Conservation (phyloP, 352 stramenopile genomes). For the Phytophthora crassamura region DNA sequence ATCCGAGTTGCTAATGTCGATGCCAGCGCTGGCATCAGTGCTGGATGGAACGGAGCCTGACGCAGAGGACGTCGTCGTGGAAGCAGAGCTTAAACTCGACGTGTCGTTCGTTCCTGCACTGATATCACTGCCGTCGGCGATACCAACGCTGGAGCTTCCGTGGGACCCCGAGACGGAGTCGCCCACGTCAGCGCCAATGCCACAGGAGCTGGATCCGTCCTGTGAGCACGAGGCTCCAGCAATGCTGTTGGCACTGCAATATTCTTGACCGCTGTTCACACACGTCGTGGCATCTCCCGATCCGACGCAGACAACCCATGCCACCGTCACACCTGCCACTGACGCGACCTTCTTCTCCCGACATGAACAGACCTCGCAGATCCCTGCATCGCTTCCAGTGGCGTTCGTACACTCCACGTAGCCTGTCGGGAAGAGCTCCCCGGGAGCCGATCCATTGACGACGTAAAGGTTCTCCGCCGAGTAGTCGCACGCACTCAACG, state of each 20-base stretch:
- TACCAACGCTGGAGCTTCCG: slow-evolving; percentile 1
- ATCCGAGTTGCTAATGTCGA: background rate
- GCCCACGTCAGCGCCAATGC: slow-evolving; percentile 4
- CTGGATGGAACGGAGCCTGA: background rate
- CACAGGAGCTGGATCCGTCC: slow-evolving; percentile 10
- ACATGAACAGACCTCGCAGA: slow-evolving; percentile 44
- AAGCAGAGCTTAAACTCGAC: background rate
- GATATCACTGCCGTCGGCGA: slow-evolving; percentile 15
- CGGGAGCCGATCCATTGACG: slow-evolving; percentile 24
- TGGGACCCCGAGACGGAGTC: slow-evolving; percentile 17
- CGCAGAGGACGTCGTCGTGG: background rate
- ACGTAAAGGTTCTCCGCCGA: slow-evolving; percentile 40
- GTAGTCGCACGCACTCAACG: slow-evolving; percentile 32
- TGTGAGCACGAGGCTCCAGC: background rate
- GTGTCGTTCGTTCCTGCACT: background rate
- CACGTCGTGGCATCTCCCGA: slow-evolving; percentile 25
- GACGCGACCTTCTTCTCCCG: slow-evolving; percentile 42
- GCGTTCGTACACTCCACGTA: slow-evolving; percentile 42
- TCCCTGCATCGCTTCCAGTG: background rate
- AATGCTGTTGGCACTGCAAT: slow-evolving; percentile 11
- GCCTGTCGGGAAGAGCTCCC: slow-evolving; percentile 37
- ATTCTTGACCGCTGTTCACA: slow-evolving; percentile 19
- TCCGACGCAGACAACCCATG: slow-evolving; percentile 40
- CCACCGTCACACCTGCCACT: slow-evolving; percentile 23
- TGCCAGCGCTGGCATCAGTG: slow-evolving; percentile 1